These are phyloP conservation scores for Penicillium digitatum DNA, from an alignment of 2,329 filamentous ascomycete species.

Conservation along the genomic window DNA sequence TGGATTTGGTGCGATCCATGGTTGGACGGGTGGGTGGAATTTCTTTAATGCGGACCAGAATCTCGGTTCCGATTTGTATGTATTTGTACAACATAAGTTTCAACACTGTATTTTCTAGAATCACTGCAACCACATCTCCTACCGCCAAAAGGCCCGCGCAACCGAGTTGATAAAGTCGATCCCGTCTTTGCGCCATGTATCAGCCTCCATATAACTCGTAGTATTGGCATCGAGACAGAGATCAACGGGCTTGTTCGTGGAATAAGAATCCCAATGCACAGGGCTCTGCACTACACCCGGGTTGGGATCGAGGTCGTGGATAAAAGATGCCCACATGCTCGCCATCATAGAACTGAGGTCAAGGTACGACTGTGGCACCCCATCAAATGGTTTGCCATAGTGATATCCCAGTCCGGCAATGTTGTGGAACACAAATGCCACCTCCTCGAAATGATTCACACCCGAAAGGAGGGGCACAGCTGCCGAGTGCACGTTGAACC, in stretches of 20 bases:
- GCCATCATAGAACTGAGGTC: constrained; percentile 49
- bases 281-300: constrained; percentile 21
- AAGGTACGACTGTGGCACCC: constrained; percentile 42
- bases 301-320: constrained; percentile 48
- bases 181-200: constrained; percentile 43
- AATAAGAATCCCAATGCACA: constrained; percentile 47
- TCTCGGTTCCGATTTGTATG: background rate
- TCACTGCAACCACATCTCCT: background rate
- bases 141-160: constrained; percentile 25
- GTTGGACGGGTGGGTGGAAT: too few species aligned
- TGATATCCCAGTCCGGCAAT: constrained; percentile 47
- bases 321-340: constrained; percentile 52
- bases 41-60: background rate
- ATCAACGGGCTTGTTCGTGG: constrained; percentile 40
- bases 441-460: constrained; percentile 55
- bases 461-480: constrained; percentile 44
- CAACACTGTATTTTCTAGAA: background rate
- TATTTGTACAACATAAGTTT: background rate
- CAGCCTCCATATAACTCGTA: constrained; percentile 43
- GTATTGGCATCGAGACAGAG: constrained; percentile 51
- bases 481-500: constrained; percentile 54
- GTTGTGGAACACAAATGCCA: constrained; percentile 55
- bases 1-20: background rate
- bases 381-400: constrained; percentile 35
- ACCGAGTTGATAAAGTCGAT: constrained; percentile 33